Evolutionary conservation across 23 red algal species (phyloP), one percentile per base, ranked within the genome.

Genomic region (Agarophyton chilense): DNA sequence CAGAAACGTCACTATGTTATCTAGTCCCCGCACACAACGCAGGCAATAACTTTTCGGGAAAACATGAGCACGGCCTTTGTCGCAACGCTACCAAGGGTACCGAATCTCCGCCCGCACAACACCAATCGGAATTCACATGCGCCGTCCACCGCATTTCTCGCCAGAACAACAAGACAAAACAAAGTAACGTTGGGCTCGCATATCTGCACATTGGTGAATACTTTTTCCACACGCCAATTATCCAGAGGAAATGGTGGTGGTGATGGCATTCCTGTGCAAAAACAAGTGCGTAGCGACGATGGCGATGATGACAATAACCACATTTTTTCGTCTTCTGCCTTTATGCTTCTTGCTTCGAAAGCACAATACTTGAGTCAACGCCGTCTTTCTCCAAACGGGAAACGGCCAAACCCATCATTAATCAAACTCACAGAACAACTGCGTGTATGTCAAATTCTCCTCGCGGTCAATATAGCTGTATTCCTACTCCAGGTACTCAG

Each of bases 401-500:
- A 18, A 17, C 18, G 16, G 21, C 40, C 43, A 49, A 25, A 43
- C 21, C 7, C 9, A 47, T 24, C 25, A 7, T 40, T 74, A 1
- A 74, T 29, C 8, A 38, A 39, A 25, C 19, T 74, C 1, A 11
- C 58, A 17, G 18, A 80, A 38, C 34, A 58, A 36, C 21, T 94
- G 18, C 72, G 72, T 47, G 44, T 94, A n/a, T 68, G 72, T 45
- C 68, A 95, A 28, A 45, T 81, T 32, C 78, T 95, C 1, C 79
- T 95, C 13, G 83, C 78, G 7, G 33, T 87, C 31, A 95, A 95
- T 72, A 68, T 95, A 4, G 63, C 77, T 43, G 84, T 90, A 0
- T 95, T 87, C 53, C 11, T 54, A 10, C 16, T 84, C 61, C 80
- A 95, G 41, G 24, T 42, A 41, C n/a, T 84, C 11, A 52, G 49